These are phyloP conservation scores for Vigna angularis DNA, from an alignment of 306 rosid genomes.

Conservation along the genomic window DNA sequence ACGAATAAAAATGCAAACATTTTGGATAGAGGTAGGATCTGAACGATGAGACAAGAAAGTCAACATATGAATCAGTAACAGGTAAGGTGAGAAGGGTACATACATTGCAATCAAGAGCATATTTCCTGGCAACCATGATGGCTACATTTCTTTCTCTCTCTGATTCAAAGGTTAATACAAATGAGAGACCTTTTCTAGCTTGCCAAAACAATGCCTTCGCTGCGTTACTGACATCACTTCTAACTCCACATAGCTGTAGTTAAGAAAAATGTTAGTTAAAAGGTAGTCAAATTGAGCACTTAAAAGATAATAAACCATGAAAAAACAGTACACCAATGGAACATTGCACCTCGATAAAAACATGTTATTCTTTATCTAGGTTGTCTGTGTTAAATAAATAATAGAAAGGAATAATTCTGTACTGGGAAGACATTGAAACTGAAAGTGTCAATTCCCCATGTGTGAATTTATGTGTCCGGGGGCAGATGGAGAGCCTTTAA, in stretches of 20 bases:
- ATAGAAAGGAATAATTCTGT: not conserved
- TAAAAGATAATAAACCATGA: not conserved
- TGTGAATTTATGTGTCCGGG: not conserved
- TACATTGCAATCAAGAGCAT: slow-evolving; percentile 91
- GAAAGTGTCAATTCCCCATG: not conserved
- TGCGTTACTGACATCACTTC: slow-evolving; percentile 62
- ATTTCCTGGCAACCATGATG: slow-evolving; percentile 80
- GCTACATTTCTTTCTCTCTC: slow-evolving; percentile 94
- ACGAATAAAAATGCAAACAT: too few relatives aligned
- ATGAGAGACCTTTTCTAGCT: slow-evolving; percentile 88
- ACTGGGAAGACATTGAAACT: not conserved
- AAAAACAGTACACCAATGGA: slow-evolving; percentile 5
- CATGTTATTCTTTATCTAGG: slow-evolving; percentile 9
- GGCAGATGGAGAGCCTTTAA: not conserved
- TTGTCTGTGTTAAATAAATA: slow-evolving; percentile 8
- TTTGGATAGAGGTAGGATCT: too few relatives aligned
- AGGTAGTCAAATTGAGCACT: slow-evolving; percentile 29
- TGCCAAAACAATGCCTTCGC: slow-evolving; percentile 89
- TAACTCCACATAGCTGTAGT: slow-evolving; percentile 77
- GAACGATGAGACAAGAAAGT: slow-evolving; percentile 1
- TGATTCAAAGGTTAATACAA: slow-evolving; percentile 77
- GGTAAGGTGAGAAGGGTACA: slow-evolving; percentile 42
- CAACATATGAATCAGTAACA: slow-evolving; percentile 15
- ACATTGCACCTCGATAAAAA: slow-evolving; percentile 7
- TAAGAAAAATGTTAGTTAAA: slow-evolving; percentile 36